Evolutionary conservation across 2,329 filamentous ascomycete species (phyloP).

Genomic region (Ophiocordyceps camponoti-rufipedis): DNA sequence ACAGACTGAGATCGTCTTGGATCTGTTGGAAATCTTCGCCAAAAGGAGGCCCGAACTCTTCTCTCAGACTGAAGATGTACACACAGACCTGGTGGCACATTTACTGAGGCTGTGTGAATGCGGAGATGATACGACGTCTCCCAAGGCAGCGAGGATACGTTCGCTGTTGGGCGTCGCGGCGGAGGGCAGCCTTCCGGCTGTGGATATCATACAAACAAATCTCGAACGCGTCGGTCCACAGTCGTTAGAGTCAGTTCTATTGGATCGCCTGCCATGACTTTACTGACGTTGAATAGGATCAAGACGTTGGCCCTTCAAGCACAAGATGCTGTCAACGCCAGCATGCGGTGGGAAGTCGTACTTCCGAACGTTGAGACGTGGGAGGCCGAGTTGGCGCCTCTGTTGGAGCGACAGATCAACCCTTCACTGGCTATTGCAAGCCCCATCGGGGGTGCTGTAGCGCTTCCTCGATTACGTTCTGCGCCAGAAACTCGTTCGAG

Average conservation of each 20-base stretch:
- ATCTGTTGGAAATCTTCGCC: conserved; percentile 28
- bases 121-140: conserved; percentile 17
- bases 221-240: conserved; percentile 28
- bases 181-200: conserved; percentile 23
- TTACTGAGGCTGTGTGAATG: conserved; percentile 36
- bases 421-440: conserved; percentile 58
- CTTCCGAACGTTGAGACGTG: conserved; percentile 49
- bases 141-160: conserved; percentile 23
- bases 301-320: conserved; percentile 33
- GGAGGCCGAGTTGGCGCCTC: conserved; percentile 38
- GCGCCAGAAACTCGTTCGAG: conserved; percentile 6
- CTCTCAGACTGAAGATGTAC: conserved; percentile 22
- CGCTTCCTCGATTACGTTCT: conserved; percentile 24
- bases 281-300: conserved; percentile 16
- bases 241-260: conserved; percentile 28
- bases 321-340: conserved; percentile 12
- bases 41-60: conserved; percentile 25
- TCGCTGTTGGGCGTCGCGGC: conserved; percentile 25
- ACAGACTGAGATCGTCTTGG: conserved; percentile 15
- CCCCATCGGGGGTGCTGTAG: conserved; percentile 49
- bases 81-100: conserved; percentile 31
- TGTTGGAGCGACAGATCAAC: conserved; percentile 34
- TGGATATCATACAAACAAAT: conserved; percentile 35
- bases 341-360: conserved; percentile 23
- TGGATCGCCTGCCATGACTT: conserved; percentile 1